Evolutionary conservation across 345 rosid species (phyloP), one percentile per base, ranked within the genome.

Genomic region (Euphorbia peplus): DNA sequence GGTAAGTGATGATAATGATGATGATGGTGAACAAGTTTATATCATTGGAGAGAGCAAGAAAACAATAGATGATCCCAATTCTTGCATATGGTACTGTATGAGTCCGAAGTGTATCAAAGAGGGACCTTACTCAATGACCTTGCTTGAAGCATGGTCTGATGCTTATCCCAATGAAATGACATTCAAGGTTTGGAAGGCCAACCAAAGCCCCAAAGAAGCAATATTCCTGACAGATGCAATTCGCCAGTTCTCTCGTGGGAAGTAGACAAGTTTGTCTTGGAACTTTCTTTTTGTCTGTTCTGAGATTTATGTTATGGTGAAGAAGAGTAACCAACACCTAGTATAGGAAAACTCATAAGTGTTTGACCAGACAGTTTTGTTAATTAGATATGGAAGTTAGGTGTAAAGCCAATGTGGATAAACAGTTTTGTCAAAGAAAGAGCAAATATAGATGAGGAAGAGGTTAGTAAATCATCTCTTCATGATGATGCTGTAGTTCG

Each of bases 181-280:
- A 24, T 42, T n/a, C 39, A 76, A 62, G 63, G 72, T 75, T 21
- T 70, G 55, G 32, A 75, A 52, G 71, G 66, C 39, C 60, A 71
- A 50, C 12, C 79, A 75, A 41, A 60, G 39, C 10, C 75, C 64
- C 4, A 63, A 66, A 65, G 75, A 70, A 13, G 79, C 79, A 21
- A 18, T 75, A 24, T 66, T 35, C 8, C 61, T 75, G 59, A 22
- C 29, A 4, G 64, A 75, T 52, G 70, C 55, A 16, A 30, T 70
- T 42, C 51, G 10, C 9, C 55, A 51, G 48, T 18, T 60, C 51
- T 70, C 25, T 11, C 19, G n/a, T 16, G 58, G 42, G 8, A 50
- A 60, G 35, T 35, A 60, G 15, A n/a, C 7, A 37, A 37, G 48
- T 19, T 60, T 60, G 50, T 44, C 14, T 11, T 44, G 14, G 50